Evolutionary conservation across 495 filamentous ascomycete species (phyloP), one percentile per base, ranked within the genome.

Genomic region (Penicillium antarcticum): DNA sequence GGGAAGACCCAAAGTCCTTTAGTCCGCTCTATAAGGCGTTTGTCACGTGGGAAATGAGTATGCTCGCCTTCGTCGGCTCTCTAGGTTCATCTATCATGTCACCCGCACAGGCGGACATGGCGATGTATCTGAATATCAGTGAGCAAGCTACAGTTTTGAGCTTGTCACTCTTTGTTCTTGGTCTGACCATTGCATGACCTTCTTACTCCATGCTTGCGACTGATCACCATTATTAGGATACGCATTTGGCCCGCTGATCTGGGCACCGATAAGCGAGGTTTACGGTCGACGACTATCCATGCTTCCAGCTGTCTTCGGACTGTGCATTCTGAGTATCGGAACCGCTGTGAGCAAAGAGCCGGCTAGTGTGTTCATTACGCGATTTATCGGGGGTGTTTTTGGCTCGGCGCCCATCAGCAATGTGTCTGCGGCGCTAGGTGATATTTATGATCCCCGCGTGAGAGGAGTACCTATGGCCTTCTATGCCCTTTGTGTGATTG

Each of bases 341-440:
- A 67, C 58, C 34, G 70, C 70, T 7, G 55, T 52, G 5, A 62
- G 58, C 52, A 66, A 63, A 39, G 64, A 58, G 32, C 39, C 57
- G 1, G 39, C 57, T 57, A 10, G 66, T 1, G 42, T 73, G 14
- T 56, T 75, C 17, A 56, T 74, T 4, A 62, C 60, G 36, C 62
- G 70, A 10, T 73, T 73, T 42, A 67, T 74, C 48, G 60, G 49
- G 5, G 71, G 71, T 2, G 32, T 73, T 10, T 71, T 69, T 42
- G 70, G 65, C 11, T 68, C 68, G 4, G 65, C 61, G 33, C 65
- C 71, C 9, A 55, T 73, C 1, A 64, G 67, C 26, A 53, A 63
- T 12, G 70, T 70, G 21, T 66, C 61, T 10, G 76, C 70, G 5
- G 70, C 70, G 2, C 53, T 79, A 12, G 74, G 71, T 2, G 76